Percentiles rank a stretch among this genome's conserved stretches.
phyloP scores from a whole-genome alignment of 371 early-diverging fungal species.

The Syncephalastrum contaminatum region DNA sequence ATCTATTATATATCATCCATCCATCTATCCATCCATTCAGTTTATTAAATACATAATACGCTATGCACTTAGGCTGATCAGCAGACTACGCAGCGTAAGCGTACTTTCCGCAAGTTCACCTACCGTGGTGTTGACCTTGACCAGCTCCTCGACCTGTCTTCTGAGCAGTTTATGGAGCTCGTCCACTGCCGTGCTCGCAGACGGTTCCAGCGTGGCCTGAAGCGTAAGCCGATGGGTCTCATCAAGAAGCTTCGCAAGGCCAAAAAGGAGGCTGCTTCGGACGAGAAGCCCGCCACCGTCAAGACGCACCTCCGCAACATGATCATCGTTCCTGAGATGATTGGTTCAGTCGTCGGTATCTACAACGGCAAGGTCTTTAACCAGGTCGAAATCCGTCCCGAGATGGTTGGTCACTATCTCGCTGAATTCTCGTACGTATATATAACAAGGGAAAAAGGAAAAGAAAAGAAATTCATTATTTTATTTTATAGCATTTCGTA shows the following conservation, averaged over 20 bases:
- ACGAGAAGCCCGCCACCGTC: conserved; percentile 93
- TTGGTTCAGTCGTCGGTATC: conserved; percentile 92
- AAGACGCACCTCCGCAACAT: conserved; percentile 98
- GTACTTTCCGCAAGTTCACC: conserved; percentile 98
- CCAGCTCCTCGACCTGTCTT: conserved; percentile 88
- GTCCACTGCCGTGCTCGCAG: conserved; percentile 96
- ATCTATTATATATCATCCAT: not conserved
- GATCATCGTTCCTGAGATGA: conserved; percentile 98
- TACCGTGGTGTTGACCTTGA: conserved; percentile 98
- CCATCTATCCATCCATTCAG: too few species aligned
- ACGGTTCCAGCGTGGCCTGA: conserved; percentile 96
- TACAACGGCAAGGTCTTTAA: conserved; percentile 99
- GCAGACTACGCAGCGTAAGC: conserved; percentile 71
- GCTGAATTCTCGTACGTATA: conserved; percentile 67
- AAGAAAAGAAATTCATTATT: too few species aligned
- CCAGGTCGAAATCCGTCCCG: conserved; percentile 98
- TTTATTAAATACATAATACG: too few species aligned
- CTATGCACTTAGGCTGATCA: conserved; percentile 48
- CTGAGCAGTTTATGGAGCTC: conserved; percentile 93
- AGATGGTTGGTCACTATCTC: conserved; percentile 98
- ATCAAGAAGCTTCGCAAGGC: conserved; percentile 96
- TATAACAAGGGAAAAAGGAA: too few species aligned
- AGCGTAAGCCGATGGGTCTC: conserved; percentile 95
- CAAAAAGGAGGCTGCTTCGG: conserved; percentile 82
- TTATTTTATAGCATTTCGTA: conserved; percentile 64